A percentile compares a stretch with the other conserved stretches of the same genome.
phyloP scores from a whole-genome alignment of 2,329 filamentous ascomycete species.

The Zymoseptoria tritici region DNA sequence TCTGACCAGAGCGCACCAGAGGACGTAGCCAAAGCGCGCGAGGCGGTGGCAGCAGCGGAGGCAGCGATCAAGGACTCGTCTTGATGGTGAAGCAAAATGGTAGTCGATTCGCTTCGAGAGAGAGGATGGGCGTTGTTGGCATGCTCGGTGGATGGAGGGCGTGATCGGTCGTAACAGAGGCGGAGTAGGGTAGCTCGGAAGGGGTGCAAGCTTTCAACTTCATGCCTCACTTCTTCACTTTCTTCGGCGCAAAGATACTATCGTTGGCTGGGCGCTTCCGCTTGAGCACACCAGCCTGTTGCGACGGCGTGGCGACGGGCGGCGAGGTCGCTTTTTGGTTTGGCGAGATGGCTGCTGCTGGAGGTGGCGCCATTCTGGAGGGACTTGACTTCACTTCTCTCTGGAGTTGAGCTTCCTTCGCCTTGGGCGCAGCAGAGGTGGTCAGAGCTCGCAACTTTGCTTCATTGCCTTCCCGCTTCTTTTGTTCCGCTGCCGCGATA shows the following conservation, averaged over 20 bases:
- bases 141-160: neutral
- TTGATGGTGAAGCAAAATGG: constrained; percentile 6
- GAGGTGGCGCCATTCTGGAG: neutral
- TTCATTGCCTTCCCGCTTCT: constrained; percentile 14
- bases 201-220: neutral
- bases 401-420: neutral
- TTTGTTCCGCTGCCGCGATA: constrained; percentile 8
- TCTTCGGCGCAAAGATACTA: constrained; percentile 8
- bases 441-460: constrained; percentile 13
- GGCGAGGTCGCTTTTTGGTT: neutral
- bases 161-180: neutral
- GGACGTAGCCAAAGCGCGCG: constrained; percentile 41
- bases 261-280: constrained; percentile 17
- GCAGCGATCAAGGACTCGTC: constrained; percentile 33
- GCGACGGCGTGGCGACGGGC: neutral
- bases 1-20: constrained; percentile 30
- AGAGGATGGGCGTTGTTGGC: neutral
- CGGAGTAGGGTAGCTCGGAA: neutral
- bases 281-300: constrained; percentile 3
- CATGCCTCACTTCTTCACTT: constrained; percentile 6
- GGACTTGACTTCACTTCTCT: neutral
- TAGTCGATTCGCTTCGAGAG: neutral
- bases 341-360: neutral
- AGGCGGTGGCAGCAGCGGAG: constrained; percentile 35
- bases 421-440: neutral